A percentile compares a stretch with the other conserved stretches of the same genome.
These are phyloP conservation scores for Carex littledalei DNA, from an alignment of 176 grass and related monocot genomes.

Conservation along the genomic window DNA sequence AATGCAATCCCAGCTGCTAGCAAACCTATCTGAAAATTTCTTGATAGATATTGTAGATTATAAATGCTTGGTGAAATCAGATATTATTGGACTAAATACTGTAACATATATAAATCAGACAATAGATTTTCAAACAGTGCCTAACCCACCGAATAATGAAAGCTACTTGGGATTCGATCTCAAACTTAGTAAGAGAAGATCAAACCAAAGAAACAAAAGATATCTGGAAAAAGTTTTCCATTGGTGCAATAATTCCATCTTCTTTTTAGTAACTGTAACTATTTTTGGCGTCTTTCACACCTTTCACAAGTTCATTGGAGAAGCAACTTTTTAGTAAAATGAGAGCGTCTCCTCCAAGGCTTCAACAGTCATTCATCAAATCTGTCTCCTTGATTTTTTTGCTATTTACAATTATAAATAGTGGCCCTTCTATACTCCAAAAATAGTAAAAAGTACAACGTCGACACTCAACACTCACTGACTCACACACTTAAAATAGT, in stretches of 20 bases:
- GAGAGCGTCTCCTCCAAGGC: neutral
- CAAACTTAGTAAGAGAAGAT: neutral
- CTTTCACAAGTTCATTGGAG: neutral
- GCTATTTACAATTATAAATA: no score
- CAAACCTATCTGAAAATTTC: neutral
- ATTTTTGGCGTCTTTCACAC: neutral
- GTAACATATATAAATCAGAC: no score
- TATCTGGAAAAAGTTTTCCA: neutral
- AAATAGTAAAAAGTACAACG: no score
- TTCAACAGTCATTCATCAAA: no score
- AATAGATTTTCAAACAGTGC: no score
- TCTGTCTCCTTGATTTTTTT: no score
- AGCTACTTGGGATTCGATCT: no score
- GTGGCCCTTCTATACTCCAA: no score
- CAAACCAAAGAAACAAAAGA: neutral
- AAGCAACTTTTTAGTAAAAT: neutral
- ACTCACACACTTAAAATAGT: no score
- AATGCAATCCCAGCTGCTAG: neutral
- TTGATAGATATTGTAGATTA: neutral
- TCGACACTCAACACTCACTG: no score
- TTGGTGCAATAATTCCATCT: neutral
- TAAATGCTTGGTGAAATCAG: neutral
- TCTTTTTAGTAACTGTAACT: neutral
- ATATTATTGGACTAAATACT: neutral
- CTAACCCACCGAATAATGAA: no score